Evolutionary conservation across 345 rosid genomes (phyloP).

Genomic region (Carallia pectinifolia): DNA sequence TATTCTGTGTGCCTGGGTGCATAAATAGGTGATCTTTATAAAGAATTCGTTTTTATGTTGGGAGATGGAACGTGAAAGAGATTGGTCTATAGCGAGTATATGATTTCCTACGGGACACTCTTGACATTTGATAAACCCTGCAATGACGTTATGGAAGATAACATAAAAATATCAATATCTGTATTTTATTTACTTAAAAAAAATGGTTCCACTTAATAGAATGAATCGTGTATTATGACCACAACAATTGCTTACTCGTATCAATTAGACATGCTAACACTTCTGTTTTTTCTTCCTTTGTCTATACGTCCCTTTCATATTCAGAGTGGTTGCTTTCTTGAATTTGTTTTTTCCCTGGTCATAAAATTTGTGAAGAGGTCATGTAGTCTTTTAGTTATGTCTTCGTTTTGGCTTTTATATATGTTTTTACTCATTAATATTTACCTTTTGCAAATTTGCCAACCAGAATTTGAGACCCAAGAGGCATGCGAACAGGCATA

Average conservation of each 20-base stretch:
- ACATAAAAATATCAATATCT: no score
- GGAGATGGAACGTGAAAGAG: no score
- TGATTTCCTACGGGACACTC: no score
- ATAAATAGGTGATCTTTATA: background rate
- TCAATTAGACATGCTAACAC: no score
- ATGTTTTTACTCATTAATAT: background rate
- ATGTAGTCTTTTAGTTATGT: background rate
- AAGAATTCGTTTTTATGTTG: background rate
- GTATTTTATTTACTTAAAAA: no score
- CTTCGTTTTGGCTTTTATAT: background rate
- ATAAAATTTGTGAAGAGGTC: background rate
- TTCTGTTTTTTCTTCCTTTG: background rate
- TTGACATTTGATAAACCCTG: no score
- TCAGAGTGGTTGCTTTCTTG: background rate
- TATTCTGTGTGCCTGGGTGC: background rate
- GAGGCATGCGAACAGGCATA: conserved; percentile 89
- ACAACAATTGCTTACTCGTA: background rate
- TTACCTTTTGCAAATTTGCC: background rate
- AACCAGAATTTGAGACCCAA: conserved; percentile 69
- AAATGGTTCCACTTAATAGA: no score
- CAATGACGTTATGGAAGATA: no score
- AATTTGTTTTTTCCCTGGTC: background rate
- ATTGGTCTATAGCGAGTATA: no score
- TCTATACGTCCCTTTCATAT: background rate
- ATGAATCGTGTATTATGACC: background rate